Percentiles rank a stretch among this genome's conserved stretches.
These are phyloP conservation scores for Aureobasidium sp. DNA, from an alignment of 2,329 filamentous ascomycete genomes.

Conservation along the genomic window DNA sequence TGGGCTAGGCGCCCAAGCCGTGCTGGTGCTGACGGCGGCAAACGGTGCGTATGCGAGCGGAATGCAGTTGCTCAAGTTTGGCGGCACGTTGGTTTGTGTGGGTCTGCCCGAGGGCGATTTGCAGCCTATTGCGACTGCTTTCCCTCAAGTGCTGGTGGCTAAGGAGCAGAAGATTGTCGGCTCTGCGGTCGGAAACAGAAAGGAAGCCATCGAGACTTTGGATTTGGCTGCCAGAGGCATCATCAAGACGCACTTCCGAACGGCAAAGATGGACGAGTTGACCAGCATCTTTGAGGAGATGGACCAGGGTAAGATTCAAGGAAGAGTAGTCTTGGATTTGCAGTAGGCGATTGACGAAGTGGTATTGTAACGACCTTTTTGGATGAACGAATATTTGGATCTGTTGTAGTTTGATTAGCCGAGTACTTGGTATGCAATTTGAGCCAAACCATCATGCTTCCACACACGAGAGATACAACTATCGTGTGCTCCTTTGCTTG, in stretches of 20 bases:
- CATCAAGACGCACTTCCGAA: slow-evolving; percentile 42
- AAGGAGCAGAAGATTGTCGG: slow-evolving; percentile 40
- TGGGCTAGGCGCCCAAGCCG: slow-evolving; percentile 54
- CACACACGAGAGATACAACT: neutral
- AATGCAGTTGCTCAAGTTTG: slow-evolving; percentile 38
- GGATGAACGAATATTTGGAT: neutral
- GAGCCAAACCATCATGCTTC: neutral
- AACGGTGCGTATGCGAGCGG: slow-evolving; percentile 41
- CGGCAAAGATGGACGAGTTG: slow-evolving; percentile 43
- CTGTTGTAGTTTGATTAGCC: neutral
- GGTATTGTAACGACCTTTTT: neutral
- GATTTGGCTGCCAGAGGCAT: slow-evolving; percentile 39
- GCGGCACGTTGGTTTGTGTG: slow-evolving; percentile 40
- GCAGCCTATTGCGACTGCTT: slow-evolving; percentile 37
- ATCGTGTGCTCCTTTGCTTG: neutral
- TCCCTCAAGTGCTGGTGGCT: slow-evolving; percentile 35
- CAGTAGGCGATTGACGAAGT: neutral
- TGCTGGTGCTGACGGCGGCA: slow-evolving; percentile 48
- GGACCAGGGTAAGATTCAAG: slow-evolving; percentile 38
- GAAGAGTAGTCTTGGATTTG: slow-evolving; percentile 43
- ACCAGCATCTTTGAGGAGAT: slow-evolving; percentile 42
- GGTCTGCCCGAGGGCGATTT: slow-evolving; percentile 43
- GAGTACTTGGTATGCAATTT: neutral
- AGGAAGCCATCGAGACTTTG: slow-evolving; percentile 44
- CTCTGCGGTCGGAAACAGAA: slow-evolving; percentile 39